phyloP scores from a whole-genome alignment of 2,329 filamentous ascomycete genomes.

The Alternaria solani region DNA sequence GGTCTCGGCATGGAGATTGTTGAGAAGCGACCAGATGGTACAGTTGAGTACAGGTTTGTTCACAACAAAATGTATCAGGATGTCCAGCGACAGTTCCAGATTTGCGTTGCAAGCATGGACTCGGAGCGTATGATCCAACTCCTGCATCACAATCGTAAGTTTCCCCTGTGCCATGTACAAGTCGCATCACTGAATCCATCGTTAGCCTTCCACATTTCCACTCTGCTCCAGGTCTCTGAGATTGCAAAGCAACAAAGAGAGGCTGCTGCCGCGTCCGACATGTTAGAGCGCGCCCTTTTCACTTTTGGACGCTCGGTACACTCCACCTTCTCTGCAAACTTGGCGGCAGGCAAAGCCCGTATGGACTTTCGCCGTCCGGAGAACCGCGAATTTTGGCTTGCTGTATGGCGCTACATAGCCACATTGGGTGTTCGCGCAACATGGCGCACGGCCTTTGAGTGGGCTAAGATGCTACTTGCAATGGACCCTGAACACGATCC shows the following conservation, averaged over 20 bases:
- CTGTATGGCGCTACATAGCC: conserved; percentile 85
- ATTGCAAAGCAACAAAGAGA: conserved; percentile 93
- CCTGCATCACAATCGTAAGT: conserved; percentile 70
- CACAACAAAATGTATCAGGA: conserved; percentile 78
- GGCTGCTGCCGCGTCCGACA: conserved; percentile 82
- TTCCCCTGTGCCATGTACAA: background rate
- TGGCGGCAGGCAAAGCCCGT: conserved; percentile 80
- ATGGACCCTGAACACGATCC: conserved; percentile 78
- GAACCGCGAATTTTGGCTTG: conserved; percentile 92
- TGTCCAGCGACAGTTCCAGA: conserved; percentile 78
- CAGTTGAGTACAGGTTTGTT: conserved; percentile 77
- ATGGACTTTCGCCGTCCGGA: conserved; percentile 83
- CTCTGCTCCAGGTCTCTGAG: conserved; percentile 90
- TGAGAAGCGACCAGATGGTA: conserved; percentile 64
- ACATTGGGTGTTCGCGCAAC: conserved; percentile 91
- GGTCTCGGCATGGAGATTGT: conserved; percentile 83
- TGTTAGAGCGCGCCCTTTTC: conserved; percentile 90
- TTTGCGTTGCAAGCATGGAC: conserved; percentile 82
- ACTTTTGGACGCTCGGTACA: conserved; percentile 89
- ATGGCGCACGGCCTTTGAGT: conserved; percentile 91
- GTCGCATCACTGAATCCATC: conserved; percentile 26
- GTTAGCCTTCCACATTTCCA: conserved; percentile 85
- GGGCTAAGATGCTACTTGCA: conserved; percentile 83
- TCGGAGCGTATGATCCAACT: conserved; percentile 82
- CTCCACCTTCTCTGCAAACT: conserved; percentile 77